Evolutionary conservation across 768 basidiomycete genomes (phyloP), one percentile per base, ranked within the genome.

Genomic region (Auricularia cornea): DNA sequence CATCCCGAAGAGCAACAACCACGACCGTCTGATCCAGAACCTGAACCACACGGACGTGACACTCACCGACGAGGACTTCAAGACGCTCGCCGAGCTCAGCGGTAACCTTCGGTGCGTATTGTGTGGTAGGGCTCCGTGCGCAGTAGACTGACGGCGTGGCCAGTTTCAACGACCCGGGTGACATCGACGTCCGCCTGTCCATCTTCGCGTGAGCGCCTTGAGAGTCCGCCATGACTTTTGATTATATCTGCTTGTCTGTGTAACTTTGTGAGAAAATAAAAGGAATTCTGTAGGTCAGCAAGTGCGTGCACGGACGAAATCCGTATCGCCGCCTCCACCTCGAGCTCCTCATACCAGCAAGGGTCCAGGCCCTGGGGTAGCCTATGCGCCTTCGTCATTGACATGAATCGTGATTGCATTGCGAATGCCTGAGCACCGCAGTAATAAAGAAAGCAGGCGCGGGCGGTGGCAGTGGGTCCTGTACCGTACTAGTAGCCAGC

Each of bases 91-190:
- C 66, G 71, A 73, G 3, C 75, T 93, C 71, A 87, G 92, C 75
- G 75, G 75, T 59, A 80, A 84, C 70, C 72, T 84, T 68, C 81
- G 88, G 73, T 60, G 31, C 62, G 30, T 8, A 31, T 10, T 16
- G n/a, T 11, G 33, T 26, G 33, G 33, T 20, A 1, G 52, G 23
- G 61, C 20, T 56, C 52, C 29, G 68, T n/a, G 64, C 70, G 60
- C 63, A 29, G 30, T 63, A 8, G 32, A 56, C 62, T 32, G 48
- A 20, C 6, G 20, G 29, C 54, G 33, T 62, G 38, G 31, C 20
- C 65, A 89, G 88, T 69, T 89, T 75, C 70, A 90, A 90, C 73
- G 76, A 92, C 73, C 90, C 90, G 8, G 81, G 72, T 40, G 83
- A 83, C 26, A 86, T 90, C 44, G 86, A 90, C 67, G 76, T 82